These are phyloP conservation scores for Malbranchea zuffiana DNA, from an alignment of 2,329 filamentous ascomycete genomes.

Conservation along the genomic window DNA sequence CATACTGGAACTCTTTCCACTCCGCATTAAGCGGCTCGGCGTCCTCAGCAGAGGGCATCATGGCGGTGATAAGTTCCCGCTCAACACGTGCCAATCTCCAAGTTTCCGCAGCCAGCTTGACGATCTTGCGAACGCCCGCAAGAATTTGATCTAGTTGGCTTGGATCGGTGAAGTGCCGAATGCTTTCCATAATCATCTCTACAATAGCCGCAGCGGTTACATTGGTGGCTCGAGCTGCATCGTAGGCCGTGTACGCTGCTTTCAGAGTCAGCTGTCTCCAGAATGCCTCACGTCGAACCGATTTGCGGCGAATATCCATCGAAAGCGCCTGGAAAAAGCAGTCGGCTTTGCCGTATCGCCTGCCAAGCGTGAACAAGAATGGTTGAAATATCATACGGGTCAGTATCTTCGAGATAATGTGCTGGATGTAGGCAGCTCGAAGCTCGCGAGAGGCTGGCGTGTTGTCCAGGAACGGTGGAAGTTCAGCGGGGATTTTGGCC, in stretches of 20 bases:
- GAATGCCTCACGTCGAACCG: constrained; percentile 45
- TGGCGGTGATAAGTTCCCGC: constrained; percentile 44
- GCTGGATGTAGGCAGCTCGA: constrained; percentile 44
- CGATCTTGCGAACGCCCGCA: constrained; percentile 43
- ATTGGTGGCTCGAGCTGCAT: constrained; percentile 47
- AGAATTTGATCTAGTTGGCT: constrained; percentile 42
- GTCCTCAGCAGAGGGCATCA: constrained; percentile 36
- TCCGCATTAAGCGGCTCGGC: constrained; percentile 26
- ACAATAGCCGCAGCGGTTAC: constrained; percentile 47
- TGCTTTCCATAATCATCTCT: constrained; percentile 45
- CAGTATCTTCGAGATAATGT: constrained; percentile 46
- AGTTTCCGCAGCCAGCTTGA: constrained; percentile 48
- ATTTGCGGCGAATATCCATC: constrained; percentile 46
- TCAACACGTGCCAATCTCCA: constrained; percentile 49
- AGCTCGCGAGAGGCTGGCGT: constrained; percentile 42
- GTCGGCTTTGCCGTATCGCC: constrained; percentile 46
- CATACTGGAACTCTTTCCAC: constrained; percentile 27
- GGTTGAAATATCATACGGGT: constrained; percentile 47
- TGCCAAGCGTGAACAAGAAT: constrained; percentile 47
- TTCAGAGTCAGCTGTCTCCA: constrained; percentile 50
- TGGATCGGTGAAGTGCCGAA: constrained; percentile 44
- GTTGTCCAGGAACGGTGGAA: constrained; percentile 46
- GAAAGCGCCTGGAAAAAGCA: constrained; percentile 45
- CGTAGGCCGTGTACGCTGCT: constrained; percentile 46
- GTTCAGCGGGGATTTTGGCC: constrained; percentile 40